These are phyloP conservation scores for Verticillium alfalfae DNA, from an alignment of 2,329 filamentous ascomycete genomes.

Conservation along the genomic window DNA sequence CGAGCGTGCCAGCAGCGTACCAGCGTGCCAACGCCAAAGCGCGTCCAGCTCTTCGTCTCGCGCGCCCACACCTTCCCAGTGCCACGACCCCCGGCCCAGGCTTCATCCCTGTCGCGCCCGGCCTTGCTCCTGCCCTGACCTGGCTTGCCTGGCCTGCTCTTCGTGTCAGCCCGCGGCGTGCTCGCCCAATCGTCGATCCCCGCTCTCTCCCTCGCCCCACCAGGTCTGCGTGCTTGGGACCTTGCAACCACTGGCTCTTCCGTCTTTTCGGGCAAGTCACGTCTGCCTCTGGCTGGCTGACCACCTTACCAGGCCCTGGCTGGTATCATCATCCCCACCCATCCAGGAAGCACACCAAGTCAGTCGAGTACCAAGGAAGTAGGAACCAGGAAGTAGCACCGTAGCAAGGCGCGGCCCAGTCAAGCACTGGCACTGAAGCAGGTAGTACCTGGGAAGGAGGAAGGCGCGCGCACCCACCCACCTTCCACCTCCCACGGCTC, in stretches of 20 bases:
- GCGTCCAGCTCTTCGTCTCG: neutral
- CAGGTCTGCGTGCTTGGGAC: neutral
- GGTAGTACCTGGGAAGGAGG: too few relatives aligned
- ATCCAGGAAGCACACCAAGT: neutral
- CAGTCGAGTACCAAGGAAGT: too few relatives aligned
- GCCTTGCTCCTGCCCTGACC: neutral
- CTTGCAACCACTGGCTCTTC: neutral
- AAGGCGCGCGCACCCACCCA: too few relatives aligned
- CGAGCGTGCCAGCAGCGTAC: neutral
- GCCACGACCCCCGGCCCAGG: neutral
- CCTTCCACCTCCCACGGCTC: neutral
- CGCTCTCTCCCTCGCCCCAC: conserved; percentile 1
- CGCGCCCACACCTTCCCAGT: neutral
- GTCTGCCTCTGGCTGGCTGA: neutral
- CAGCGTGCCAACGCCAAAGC: neutral
- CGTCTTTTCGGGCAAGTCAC: neutral
- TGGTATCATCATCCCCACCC: neutral
- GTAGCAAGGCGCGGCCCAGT: too few relatives aligned
- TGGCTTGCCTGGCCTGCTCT: neutral
- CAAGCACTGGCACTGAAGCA: too few relatives aligned
- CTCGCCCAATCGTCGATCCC: conserved; percentile 5
- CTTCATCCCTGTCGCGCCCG: neutral
- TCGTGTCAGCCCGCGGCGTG: conserved; percentile 7
- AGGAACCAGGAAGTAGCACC: too few relatives aligned
- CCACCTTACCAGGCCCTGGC: neutral